phyloP scores from a whole-genome alignment of 768 basidiomycete species.

The Macrolepiota dolichaula region DNA sequence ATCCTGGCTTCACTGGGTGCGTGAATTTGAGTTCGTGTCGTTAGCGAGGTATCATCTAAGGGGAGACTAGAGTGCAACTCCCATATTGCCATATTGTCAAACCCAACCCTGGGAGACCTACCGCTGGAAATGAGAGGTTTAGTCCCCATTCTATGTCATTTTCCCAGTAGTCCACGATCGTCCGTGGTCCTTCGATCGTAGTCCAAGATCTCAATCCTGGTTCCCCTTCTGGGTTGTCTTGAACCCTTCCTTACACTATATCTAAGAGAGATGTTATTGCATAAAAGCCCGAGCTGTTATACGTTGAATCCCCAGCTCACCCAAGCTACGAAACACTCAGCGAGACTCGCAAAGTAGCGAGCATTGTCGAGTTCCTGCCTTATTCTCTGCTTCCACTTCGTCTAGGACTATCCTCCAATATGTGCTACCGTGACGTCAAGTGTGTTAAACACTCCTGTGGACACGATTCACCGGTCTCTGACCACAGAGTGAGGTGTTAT shows the following conservation, averaged over 20 bases:
- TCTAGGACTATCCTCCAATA: slow-evolving; percentile 14
- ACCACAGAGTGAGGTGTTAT: slow-evolving; percentile 19
- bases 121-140: neutral
- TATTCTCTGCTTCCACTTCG: neutral
- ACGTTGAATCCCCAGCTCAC: neutral
- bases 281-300: neutral
- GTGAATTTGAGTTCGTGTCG: neutral
- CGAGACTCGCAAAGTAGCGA: neutral
- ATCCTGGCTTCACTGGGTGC: neutral
- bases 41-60: neutral
- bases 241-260: neutral
- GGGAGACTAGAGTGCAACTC: neutral
- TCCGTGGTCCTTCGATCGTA: slow-evolving; percentile 2
- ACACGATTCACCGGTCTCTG: slow-evolving; percentile 27
- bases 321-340: neutral
- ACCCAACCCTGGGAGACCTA: slow-evolving; percentile 7
- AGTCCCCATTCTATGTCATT: slow-evolving; percentile 2
- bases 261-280: neutral
- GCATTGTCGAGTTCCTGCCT: neutral
- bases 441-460: slow-evolving; percentile 35
- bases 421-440: slow-evolving; percentile 42
- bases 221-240: neutral
- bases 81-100: neutral
- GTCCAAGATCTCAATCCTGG: neutral
- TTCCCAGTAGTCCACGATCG: neutral